Base-by-base conservation (phyloP, 1,284 basidiomycete genomes). In the Melampsora larici-populina region DNA sequence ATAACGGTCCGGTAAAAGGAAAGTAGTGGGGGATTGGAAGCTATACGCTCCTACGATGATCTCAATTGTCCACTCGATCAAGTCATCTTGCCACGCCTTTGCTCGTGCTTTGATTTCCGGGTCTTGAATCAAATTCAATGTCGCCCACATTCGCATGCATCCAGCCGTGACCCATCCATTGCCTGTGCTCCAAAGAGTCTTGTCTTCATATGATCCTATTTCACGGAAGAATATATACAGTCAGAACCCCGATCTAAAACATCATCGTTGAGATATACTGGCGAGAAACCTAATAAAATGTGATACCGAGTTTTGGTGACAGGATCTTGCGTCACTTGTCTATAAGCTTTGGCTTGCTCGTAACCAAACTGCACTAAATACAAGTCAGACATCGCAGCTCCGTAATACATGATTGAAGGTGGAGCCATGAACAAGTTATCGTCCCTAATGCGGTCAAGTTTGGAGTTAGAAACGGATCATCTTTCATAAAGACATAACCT, bases 121-220 rank as follows among this genome's bases (percentile, higher is more conserved):
- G 21, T 77, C 60, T 29, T 49, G 76, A 0, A 90, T 91, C 73
- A 89, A 86, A 79, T 88, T 85, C 76, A 93, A 89, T 5, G 91
- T 92, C 0, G 88, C 89, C 1, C 91, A 85, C 0, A 93, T 91
- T 29, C 92, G 89, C 5, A 91, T 86, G 87, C 93, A 93, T 0
- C 93, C 93, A 5, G 90, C 90, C 0, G 91, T 89, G 0, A 90
- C 92, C 93, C 93, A 94, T 0, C 86, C 92, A 76, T 94, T 93
- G 67, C 73, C 73, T 36, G 73, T 75, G 2, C 63, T 55, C 73
- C 73, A 75, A 26, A 46, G 43, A 21, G 8, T 26, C 36, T 21
- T n/a, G 26, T 75, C 73, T 62, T 75, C 31, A 17, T 4, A 29
- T 26, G 62, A 64, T 21, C 46, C 46, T 68, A 40, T 43, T 68